Conservation (phyloP, 345 rosid genomes). For the Pelargonium nanum region DNA sequence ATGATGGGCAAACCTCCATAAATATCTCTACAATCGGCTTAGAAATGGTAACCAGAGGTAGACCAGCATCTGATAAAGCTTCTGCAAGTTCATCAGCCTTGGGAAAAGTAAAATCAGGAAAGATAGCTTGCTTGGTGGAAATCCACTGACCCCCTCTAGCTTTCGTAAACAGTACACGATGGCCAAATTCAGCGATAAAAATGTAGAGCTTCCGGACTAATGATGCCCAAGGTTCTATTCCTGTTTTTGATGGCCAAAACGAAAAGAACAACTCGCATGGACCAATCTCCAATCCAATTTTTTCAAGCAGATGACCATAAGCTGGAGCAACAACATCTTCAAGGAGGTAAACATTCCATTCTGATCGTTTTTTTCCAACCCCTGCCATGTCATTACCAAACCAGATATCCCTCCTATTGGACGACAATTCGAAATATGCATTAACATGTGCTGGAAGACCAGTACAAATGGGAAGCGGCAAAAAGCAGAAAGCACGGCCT, state of each 20-base stretch:
- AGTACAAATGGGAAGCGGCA: conserved; percentile 79
- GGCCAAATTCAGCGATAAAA: conserved; percentile 57
- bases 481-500: conserved; percentile 93
- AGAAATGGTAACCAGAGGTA: conserved; percentile 57
- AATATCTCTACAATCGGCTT: conserved; percentile 58
- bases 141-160: conserved; percentile 95
- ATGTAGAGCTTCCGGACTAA: conserved; percentile 56
- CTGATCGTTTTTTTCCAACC: conserved; percentile 84
- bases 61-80: conserved; percentile 76
- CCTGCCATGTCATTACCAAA: conserved; percentile 98
- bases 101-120: conserved; percentile 70
- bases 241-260: conserved; percentile 64
- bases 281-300: conserved; percentile 67
- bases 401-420: conserved; percentile 97
- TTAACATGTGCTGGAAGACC: conserved; percentile 89
- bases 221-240: conserved; percentile 89
- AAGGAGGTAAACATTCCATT: conserved; percentile 84
- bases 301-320: conserved; percentile 82
- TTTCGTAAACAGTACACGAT: conserved; percentile 66
- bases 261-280: conserved; percentile 72
- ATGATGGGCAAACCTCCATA: conserved; percentile 54
- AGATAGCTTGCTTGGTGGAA: conserved; percentile 79
- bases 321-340: conserved; percentile 82
- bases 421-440: conserved; percentile 90
- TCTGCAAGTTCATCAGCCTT: conserved; percentile 60